Base-by-base conservation (phyloP, 140 eudicot genomes). In the Cichorium intybus region DNA sequence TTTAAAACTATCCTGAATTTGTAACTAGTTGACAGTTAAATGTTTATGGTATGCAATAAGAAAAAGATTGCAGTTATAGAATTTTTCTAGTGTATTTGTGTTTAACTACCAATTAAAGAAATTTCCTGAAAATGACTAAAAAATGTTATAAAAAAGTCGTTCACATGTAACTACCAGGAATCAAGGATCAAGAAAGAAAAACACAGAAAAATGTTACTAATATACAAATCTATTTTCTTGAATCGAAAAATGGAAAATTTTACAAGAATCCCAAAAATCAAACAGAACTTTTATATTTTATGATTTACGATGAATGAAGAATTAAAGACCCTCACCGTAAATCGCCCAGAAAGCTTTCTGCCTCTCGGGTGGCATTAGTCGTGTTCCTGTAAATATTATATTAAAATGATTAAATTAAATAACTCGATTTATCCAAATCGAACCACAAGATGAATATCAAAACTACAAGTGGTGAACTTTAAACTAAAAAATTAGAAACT, bases 311-410 rank as follows among this genome's bases (percentile, higher is more conserved):
- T 10, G 1, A 21, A 60, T 39, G 15, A 59, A 50, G 45, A 58
- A 27, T 27, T 27, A 5, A 27, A 27, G 10, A 43, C 15, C 28
- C 85, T 79, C 53, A 89, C 99, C 99, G 34, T 93, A 93, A 58
- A 93, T 93, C 22, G 97, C 97, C 99, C 99, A 89, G 39, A 86
- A 86, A 55, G 97, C 99, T 73, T 74, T 86, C 60, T 88, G 83
- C 62, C 89, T 93, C 75, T 86, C 90, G 0, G 97, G 95, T 34
- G 99, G 89, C 99, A 93, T 93, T 35, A 93, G 80, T 66, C 77
- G 62, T 39, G 97, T 93, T 46, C 99, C 97, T 93, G 82, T 52
- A 47, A 72, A 68, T 62, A 50, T 5, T 48, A 31, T 18, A 34
- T 5, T 2, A 74, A 52, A 22, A 29, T 0, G 49, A 41, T 29